Evolutionary conservation across 441 rosid genomes (phyloP).

Genomic region (Brassica hybrid): DNA sequence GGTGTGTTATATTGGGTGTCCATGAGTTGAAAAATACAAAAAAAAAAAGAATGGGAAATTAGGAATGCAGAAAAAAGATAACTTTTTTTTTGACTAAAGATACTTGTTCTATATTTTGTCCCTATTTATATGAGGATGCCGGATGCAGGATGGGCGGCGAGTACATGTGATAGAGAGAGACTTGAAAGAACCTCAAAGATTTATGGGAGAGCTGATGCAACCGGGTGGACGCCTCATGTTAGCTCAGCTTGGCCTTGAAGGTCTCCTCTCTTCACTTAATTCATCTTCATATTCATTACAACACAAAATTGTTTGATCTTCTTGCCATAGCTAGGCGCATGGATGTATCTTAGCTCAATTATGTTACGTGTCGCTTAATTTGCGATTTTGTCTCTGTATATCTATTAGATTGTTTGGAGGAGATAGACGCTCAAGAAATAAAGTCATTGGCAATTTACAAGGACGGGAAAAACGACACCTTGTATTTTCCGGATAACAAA

Average conservation of each 20-base stretch:
- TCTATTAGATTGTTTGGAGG: conserved; percentile 44
- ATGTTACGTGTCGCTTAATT: neutral
- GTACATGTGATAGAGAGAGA: conserved; percentile 49
- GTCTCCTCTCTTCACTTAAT: conserved; percentile 4
- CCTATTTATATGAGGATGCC: too few relatives aligned
- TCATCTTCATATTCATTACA: neutral
- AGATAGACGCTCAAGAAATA: conserved; percentile 35
- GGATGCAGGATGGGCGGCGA: conserved; percentile 32
- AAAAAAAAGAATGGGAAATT: too few relatives aligned
- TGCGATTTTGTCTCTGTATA: neutral
- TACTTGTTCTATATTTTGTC: too few relatives aligned
- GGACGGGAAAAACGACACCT: conserved; percentile 29
- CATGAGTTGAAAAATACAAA: too few relatives aligned
- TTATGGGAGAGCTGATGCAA: conserved; percentile 48
- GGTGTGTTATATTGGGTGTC: too few relatives aligned
- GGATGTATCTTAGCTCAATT: neutral
- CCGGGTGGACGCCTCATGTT: conserved; percentile 43
- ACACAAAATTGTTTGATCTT: too few relatives aligned
- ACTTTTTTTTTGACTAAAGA: too few relatives aligned
- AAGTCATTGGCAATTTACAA: conserved; percentile 29
- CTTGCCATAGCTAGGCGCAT: too few relatives aligned
- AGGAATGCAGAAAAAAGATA: too few relatives aligned
- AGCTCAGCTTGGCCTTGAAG: conserved; percentile 43
- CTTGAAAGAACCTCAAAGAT: conserved; percentile 40
- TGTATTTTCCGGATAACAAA: conserved; percentile 24